Base-by-base conservation (phyloP, 2,329 filamentous ascomycete genomes). In the Trichophyton rubrum region DNA sequence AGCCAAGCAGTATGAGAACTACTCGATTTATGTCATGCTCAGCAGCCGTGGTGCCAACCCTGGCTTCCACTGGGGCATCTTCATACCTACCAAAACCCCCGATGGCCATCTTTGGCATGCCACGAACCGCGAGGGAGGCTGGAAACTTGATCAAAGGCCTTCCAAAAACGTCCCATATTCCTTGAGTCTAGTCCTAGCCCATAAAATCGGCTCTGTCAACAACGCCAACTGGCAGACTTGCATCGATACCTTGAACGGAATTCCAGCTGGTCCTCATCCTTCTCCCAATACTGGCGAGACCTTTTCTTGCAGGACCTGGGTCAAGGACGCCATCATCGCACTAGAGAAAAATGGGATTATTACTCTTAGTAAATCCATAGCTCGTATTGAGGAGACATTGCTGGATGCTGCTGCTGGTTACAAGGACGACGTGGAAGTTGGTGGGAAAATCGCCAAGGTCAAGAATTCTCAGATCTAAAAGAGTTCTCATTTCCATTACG, bases 1-100 rank as follows among this genome's bases (percentile, higher is more conserved):
- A 11, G 41, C 45, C 0, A 41, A 47, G 4, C 62, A 63, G 40
- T 61, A 61, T 49, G 51, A 63, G n/a, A 61, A 63, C 33, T 47
- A 59, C 62, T 58, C 59, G 9, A 58, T 61, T 33, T 63, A 61
- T 59, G 30, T 61, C 6, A 57, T 61, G 9, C 57, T 63, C 8
- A 61, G 53, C 27, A 58, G 15, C n/a, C 62, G 59, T 11, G 61
- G 60, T 8, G 60, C 60, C 15, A 15, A 57, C 11, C 60, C 45
- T 17, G 60, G 47, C 15, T 62, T 60, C 41, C 58, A 60, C 49
- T 62, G 53, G 60, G 60, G 58, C 2, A 49, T 63, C 56, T 60
- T 63, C 17, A 60, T 62, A 11, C 60, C 62, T 17, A 62, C 60
- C 15, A 3, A 30, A 1, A 51, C 56, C 11, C 60, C 60, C 0